Conservation (phyloP, 2,329 filamentous ascomycete genomes). For the Zarea fungicola region DNA sequence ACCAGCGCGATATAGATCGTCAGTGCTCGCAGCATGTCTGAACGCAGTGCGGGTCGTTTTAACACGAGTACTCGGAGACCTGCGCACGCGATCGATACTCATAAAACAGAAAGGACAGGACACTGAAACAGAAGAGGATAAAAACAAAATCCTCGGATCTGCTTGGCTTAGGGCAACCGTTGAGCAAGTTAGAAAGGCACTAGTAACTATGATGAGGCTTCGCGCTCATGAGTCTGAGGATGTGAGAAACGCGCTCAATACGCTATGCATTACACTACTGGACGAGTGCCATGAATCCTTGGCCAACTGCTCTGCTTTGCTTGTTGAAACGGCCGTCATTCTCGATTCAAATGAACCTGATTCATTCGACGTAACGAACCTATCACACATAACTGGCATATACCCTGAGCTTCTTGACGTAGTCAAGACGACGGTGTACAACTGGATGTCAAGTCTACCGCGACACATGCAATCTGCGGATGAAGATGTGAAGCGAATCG, state of each 20-base stretch:
- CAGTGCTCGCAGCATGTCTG: slow-evolving; percentile 59
- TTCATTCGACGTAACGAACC: slow-evolving; percentile 37
- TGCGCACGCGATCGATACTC: slow-evolving; percentile 45
- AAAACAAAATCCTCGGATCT: slow-evolving; percentile 36
- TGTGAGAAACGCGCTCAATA: slow-evolving; percentile 62
- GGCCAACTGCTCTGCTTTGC: slow-evolving; percentile 60
- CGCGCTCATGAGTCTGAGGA: slow-evolving; percentile 64
- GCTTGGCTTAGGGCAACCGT: slow-evolving; percentile 77
- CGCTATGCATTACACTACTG: slow-evolving; percentile 68
- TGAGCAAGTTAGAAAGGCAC: slow-evolving; percentile 74
- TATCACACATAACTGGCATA: slow-evolving; percentile 58
- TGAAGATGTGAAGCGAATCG: slow-evolving; percentile 67
- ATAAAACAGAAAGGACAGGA: slow-evolving; percentile 27
- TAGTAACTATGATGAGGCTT: slow-evolving; percentile 72
- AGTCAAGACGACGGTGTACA: slow-evolving; percentile 67
- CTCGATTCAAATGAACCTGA: slow-evolving; percentile 49
- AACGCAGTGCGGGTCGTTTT: slow-evolving; percentile 52
- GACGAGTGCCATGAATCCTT: slow-evolving; percentile 75
- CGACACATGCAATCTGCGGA: slow-evolving; percentile 80
- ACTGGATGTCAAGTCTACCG: slow-evolving; percentile 76
- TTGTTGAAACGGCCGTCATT: slow-evolving; percentile 76
- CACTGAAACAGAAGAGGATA: slow-evolving; percentile 17
- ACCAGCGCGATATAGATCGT: slow-evolving; percentile 51
- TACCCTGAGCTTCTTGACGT: slow-evolving; percentile 58
- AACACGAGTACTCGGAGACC: slow-evolving; percentile 51